phyloP scores from a whole-genome alignment of 257 asterid genomes.

The Linaria vulgaris region DNA sequence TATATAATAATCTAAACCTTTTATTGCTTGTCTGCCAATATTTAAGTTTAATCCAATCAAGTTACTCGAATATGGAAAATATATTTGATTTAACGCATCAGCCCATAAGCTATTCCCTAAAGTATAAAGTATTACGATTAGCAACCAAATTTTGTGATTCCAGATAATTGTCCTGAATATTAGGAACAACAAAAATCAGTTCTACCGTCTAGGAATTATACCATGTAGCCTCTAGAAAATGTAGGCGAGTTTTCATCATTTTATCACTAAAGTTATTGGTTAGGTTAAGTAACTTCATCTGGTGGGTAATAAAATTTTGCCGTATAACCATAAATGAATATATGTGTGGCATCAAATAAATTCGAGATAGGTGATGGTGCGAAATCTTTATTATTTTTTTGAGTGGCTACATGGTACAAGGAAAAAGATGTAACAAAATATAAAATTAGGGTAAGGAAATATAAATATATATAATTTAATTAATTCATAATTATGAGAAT shows the following conservation, averaged over 20 bases:
- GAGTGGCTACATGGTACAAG: neutral
- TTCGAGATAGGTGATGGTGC: neutral
- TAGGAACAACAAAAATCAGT: neutral
- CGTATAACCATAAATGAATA: too few relatives aligned
- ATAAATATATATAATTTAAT: too few relatives aligned
- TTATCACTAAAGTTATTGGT: neutral
- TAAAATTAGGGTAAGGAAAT: too few relatives aligned
- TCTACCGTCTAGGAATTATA: neutral
- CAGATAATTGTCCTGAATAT: neutral
- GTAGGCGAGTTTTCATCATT: neutral
- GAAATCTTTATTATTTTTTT: neutral
- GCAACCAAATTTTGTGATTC: neutral
- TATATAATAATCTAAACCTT: conserved; percentile 16
- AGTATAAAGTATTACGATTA: neutral
- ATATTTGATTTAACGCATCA: too few relatives aligned
- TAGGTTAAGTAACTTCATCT: neutral
- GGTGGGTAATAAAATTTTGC: too few relatives aligned
- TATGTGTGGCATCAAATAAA: neutral
- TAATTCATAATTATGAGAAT: too few relatives aligned
- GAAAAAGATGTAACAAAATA: neutral
- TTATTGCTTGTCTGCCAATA: conserved; percentile 29
- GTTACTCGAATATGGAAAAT: conserved; percentile 16
- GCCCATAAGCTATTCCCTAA: too few relatives aligned
- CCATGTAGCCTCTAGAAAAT: neutral
- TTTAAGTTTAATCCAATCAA: conserved; percentile 28